A percentile compares a stretch with the other conserved stretches of the same genome.
Conservation (phyloP, 176 grass and related monocot species). For the Sorghum bicolor region Sorghum_bicolor_NCBIv3 NC_012878.2:59280001-59280500, state of each 20-base stretch:
- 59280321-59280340: conserved; percentile 45
- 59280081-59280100: no score
- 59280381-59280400: conserved; percentile 40
- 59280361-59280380: not conserved
- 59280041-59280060: no score
- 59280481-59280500: not conserved
- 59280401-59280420: conserved; percentile 57
- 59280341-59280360: conserved; percentile 69
- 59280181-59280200: conserved; percentile 70
- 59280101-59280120: conserved; percentile 13
- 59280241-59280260: conserved; percentile 62
- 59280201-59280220: conserved; percentile 65
- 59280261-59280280: conserved; percentile 48
- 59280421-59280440: conserved; percentile 64
- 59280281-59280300: conserved; percentile 84
- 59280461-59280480: not conserved
- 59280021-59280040: no score
- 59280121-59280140: conserved; percentile 52
- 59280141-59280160: conserved; percentile 68
- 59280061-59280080: no score
- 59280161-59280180: conserved; percentile 54
- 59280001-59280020: conserved; percentile 75
- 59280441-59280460: conserved; percentile 31
- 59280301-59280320: conserved; percentile 55
- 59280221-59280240: not conserved